Conservation (phyloP, 2,329 filamentous ascomycete genomes). For the Ceratocystis lukuohia region DNA sequence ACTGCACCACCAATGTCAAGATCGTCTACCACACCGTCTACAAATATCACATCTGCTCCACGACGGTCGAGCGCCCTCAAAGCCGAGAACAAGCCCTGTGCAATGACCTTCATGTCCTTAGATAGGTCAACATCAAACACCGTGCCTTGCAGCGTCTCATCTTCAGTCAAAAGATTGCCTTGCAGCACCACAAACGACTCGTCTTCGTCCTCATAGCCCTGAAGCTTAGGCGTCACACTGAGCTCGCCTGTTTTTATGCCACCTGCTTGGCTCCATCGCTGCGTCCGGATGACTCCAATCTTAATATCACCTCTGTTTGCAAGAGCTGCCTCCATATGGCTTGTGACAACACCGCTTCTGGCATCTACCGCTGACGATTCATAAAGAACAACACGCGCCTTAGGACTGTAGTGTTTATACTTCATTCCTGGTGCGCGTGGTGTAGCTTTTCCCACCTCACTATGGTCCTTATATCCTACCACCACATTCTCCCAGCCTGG, state of each 20-base stretch:
- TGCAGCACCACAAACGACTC: conserved; percentile 30
- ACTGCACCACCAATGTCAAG: conserved; percentile 75
- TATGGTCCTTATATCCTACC: conserved; percentile 66
- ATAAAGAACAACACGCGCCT: conserved; percentile 72
- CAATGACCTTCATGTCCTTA: conserved; percentile 56
- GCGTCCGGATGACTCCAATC: conserved; percentile 44
- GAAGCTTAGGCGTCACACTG: conserved; percentile 22
- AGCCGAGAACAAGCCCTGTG: conserved; percentile 76
- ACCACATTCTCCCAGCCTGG: conserved; percentile 68
- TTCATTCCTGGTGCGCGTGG: conserved; percentile 96
- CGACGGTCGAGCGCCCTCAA: conserved; percentile 71
- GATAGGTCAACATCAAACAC: conserved; percentile 64
- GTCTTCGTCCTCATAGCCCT: conserved; percentile 23
- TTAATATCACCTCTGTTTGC: conserved; percentile 20
- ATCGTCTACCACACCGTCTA: conserved; percentile 73
- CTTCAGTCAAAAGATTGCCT: conserved; percentile 28
- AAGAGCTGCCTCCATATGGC: conserved; percentile 27
- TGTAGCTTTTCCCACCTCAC: conserved; percentile 46
- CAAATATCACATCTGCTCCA: conserved; percentile 70
- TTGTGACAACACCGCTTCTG: conserved; percentile 27
- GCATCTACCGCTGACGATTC: conserved; percentile 39
- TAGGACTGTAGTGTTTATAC: conserved; percentile 93
- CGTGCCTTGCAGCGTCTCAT: conserved; percentile 28
- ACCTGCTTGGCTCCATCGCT: conserved; percentile 36
- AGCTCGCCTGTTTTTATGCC: conserved; percentile 29